Conservation (phyloP, 345 rosid species). For the Boechera retrofracta region DNA sequence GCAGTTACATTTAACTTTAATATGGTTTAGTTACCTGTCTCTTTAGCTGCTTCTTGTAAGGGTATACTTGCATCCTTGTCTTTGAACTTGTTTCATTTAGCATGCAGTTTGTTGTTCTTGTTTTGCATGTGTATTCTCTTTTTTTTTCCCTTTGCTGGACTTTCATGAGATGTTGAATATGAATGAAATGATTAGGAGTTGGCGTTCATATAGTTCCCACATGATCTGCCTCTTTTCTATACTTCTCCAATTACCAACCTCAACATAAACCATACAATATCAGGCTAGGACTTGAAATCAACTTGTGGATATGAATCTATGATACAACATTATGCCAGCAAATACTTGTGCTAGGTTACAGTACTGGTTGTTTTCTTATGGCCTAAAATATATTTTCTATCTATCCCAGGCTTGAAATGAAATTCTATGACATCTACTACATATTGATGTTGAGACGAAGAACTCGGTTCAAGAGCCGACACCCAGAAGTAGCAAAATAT, state of each 20-base stretch:
- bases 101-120: slow-evolving; percentile 31
- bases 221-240: slow-evolving; percentile 12
- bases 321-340: neutral
- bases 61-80: slow-evolving; percentile 30
- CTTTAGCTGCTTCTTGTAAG: slow-evolving; percentile 25
- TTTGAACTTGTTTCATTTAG: slow-evolving; percentile 28
- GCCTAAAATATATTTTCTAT: neutral
- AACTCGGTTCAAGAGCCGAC: too few relatives aligned
- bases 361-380: neutral
- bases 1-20: slow-evolving; percentile 33
- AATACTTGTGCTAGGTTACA: neutral
- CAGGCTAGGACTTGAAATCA: slow-evolving; percentile 7
- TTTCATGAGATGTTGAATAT: slow-evolving; percentile 25
- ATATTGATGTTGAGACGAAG: too few relatives aligned
- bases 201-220: slow-evolving; percentile 15
- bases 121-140: slow-evolving; percentile 25
- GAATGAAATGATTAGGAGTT: slow-evolving; percentile 35
- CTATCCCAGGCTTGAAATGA: too few relatives aligned
- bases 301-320: neutral
- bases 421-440: too few relatives aligned
- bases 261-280: slow-evolving; percentile 5
- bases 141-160: slow-evolving; percentile 1
- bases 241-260: slow-evolving; percentile 7
- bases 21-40: slow-evolving; percentile 24
- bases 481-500: too few relatives aligned